Evolutionary conservation across 805 yeast genomes (phyloP), one percentile per base, ranked within the genome.

Genomic region (Wickerhamomyces canadensis): DNA sequence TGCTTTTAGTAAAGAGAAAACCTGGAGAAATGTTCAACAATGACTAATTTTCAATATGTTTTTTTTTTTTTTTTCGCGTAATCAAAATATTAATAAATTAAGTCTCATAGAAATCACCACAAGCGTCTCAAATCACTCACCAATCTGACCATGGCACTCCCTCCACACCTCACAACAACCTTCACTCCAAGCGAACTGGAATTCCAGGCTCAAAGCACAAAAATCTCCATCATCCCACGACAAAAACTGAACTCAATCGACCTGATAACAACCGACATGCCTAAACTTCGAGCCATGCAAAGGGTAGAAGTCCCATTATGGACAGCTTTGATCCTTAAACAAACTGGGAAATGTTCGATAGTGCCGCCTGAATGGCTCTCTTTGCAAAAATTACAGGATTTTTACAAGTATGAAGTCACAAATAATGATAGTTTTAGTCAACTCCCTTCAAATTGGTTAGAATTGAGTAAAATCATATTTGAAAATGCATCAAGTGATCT

Each of bases 381-480:
- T 9, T 59, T 74, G 33, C 64, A 65, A 15, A 66, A 65, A 34
- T 58, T 91, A 39, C 72, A 73, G 37, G 68, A 65, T 6, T 67
- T 71, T 30, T 76, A 83, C 48, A 85, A 81, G 16, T 80, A 74
- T 42, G 98, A 91, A 54, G 63, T 76, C 24, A 64, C 66, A 5
- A 56, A 72, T 38, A 69, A 76, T 1, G 70, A 70, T 24, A 64
- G 73, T 41, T 91, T 91, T 54, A 73, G 86, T 38, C 61, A 67
- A 7, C 60, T 91, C 34, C 98, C 98, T 0, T 80, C 82, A 78
- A 76, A 81, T 55, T 93, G 98, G 98, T 65, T 88, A 17, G 95
- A 91, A 35, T 54, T 83, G 1, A 74, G 91, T 4, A 84, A 82
- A 47, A 68, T 82, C 11, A 62, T 91, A 33, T 67, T 91, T 32